Evolutionary conservation across 2,329 filamentous ascomycete genomes (phyloP).

Genomic region (Trichoderma polysporum): DNA sequence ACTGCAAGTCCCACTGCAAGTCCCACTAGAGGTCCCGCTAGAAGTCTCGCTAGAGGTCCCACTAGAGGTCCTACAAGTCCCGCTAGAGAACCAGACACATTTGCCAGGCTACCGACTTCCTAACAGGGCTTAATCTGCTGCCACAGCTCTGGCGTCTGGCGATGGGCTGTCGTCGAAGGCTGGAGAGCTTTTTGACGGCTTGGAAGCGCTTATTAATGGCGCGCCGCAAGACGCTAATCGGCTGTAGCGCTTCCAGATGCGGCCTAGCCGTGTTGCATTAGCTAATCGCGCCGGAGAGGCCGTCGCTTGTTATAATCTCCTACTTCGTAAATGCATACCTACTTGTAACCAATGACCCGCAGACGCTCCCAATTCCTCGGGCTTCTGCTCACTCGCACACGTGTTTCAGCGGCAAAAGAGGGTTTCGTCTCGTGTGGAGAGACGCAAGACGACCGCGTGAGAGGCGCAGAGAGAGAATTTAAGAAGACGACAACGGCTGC

Average conservation of each 20-base stretch:
- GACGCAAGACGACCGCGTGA: neutral
- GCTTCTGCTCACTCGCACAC: neutral
- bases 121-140: neutral
- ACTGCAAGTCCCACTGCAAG: neutral
- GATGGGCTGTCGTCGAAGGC: neutral
- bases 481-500: neutral
- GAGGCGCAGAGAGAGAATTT: too few relatives aligned
- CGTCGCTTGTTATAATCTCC: neutral
- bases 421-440: neutral
- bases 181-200: neutral
- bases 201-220: neutral
- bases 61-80: neutral
- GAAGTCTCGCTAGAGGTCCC: neutral
- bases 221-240: neutral
- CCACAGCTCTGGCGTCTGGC: neutral
- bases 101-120: slow-evolving; percentile 3
- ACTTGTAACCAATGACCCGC: too few relatives aligned
- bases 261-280: neutral
- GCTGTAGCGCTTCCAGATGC: neutral
- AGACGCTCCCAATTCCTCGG: neutral
- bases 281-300: neutral
- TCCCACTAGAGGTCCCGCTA: neutral
- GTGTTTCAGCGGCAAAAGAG: neutral
- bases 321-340: neutral
- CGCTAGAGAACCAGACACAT: neutral